Evolutionary conservation across 305 asterid genomes (phyloP).

Genomic region (Withania somnifera): DNA sequence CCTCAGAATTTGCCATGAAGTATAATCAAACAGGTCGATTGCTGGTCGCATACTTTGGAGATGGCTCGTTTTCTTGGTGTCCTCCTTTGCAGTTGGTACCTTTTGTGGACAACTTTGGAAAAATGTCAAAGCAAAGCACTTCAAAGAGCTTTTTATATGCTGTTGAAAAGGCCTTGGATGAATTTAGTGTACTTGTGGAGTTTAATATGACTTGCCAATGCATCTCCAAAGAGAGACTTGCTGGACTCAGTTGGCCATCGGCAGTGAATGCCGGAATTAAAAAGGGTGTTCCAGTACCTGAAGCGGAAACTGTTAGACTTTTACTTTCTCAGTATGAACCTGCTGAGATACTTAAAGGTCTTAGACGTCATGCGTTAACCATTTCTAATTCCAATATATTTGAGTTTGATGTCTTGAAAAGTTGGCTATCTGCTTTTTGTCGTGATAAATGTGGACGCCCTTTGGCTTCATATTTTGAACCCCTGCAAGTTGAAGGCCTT

Average conservation of each 20-base stretch:
- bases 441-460: constrained; percentile 24
- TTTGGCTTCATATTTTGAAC: constrained; percentile 25
- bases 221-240: constrained; percentile 19
- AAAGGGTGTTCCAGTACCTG: constrained; percentile 43
- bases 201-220: constrained; percentile 29
- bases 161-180: constrained; percentile 30
- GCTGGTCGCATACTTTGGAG: constrained; percentile 49
- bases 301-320: constrained; percentile 30
- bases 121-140: constrained; percentile 19
- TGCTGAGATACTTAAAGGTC: constrained; percentile 22
- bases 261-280: constrained; percentile 42
- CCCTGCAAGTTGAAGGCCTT: constrained; percentile 49
- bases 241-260: constrained; percentile 24
- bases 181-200: constrained; percentile 33
- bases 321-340: constrained; percentile 29
- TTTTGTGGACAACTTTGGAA: constrained; percentile 27
- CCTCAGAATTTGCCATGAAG: constrained; percentile 39
- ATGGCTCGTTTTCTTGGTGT: constrained; percentile 57
- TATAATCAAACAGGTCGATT: constrained; percentile 26
- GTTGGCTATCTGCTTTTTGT: constrained; percentile 54
- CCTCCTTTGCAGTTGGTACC: constrained; percentile 38
- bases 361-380: constrained; percentile 15
- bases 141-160: constrained; percentile 29
- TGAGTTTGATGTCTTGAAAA: constrained; percentile 37
- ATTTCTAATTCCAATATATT: constrained; percentile 20